These are phyloP conservation scores for Cordyceps javanica DNA, from an alignment of 2,329 filamentous ascomycete species.

Conservation along the genomic window DNA sequence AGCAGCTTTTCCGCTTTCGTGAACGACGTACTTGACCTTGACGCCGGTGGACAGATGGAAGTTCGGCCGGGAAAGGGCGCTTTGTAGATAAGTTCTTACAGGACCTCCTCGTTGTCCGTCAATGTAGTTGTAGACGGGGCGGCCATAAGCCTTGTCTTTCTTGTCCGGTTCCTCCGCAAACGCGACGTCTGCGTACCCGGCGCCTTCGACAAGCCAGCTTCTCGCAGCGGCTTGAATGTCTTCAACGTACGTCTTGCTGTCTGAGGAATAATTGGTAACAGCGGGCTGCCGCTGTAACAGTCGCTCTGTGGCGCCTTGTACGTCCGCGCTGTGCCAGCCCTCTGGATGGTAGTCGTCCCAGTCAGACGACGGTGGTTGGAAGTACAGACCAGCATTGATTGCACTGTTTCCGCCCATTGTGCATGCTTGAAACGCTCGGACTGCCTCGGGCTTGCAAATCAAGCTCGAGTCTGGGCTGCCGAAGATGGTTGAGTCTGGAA, in stretches of 20 bases:
- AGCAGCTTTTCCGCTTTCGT: conserved; percentile 31
- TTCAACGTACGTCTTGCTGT: conserved; percentile 41
- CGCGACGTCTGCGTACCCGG: conserved; percentile 40
- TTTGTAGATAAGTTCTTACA: conserved; percentile 42
- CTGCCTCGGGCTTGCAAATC: conserved; percentile 31
- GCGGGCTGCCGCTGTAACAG: conserved; percentile 38
- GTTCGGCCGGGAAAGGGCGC: conserved; percentile 32
- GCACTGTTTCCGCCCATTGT: conserved; percentile 46
- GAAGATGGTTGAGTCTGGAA: conserved; percentile 43
- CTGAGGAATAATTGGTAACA: conserved; percentile 36
- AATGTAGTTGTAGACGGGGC: conserved; percentile 41
- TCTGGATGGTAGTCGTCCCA: conserved; percentile 43
- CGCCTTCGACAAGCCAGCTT: conserved; percentile 43
- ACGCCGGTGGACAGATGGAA: conserved; percentile 39
- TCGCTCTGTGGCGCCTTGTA: conserved; percentile 38
- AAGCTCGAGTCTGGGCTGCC: conserved; percentile 30
- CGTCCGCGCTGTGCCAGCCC: conserved; percentile 45
- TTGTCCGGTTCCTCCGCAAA: conserved; percentile 39
- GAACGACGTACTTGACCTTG: conserved; percentile 38
- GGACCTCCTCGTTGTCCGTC: conserved; percentile 45
- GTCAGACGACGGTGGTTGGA: conserved; percentile 46
- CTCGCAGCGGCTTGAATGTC: conserved; percentile 39
- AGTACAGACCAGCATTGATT: conserved; percentile 49
- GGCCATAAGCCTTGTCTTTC: conserved; percentile 43
- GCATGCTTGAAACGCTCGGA: conserved; percentile 42